Evolutionary conservation across 2,329 filamentous ascomycete species (phyloP).

Genomic region (Colletotrichum musae): DNA sequence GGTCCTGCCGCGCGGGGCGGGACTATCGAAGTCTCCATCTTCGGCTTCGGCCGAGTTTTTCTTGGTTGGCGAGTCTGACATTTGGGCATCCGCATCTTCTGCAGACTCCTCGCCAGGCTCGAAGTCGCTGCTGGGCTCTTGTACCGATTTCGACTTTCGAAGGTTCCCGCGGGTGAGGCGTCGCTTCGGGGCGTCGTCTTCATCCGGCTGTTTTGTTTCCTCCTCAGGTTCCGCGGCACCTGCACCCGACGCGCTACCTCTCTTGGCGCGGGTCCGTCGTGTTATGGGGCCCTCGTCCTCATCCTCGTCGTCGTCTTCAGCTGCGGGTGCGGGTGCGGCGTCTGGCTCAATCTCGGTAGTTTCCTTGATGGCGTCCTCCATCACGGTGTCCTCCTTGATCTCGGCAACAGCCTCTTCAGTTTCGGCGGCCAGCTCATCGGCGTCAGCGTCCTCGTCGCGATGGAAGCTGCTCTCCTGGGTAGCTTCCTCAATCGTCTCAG

Average conservation of each 20-base stretch:
- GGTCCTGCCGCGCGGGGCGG: slow-evolving; percentile 64
- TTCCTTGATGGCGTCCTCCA: slow-evolving; percentile 46
- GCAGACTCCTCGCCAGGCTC: slow-evolving; percentile 73
- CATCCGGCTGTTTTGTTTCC: slow-evolving; percentile 44
- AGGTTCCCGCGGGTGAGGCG: slow-evolving; percentile 63
- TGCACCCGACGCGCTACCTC: slow-evolving; percentile 49
- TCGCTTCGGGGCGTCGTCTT: slow-evolving; percentile 54
- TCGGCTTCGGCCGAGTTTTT: slow-evolving; percentile 55
- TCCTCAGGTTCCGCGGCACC: slow-evolving; percentile 48
- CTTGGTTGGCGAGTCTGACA: slow-evolving; percentile 53
- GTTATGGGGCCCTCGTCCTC: slow-evolving; percentile 65
- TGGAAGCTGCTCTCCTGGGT: slow-evolving; percentile 66
- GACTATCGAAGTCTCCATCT: slow-evolving; percentile 63
- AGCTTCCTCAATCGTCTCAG: slow-evolving; percentile 66
- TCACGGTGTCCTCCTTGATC: slow-evolving; percentile 28
- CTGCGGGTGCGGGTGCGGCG: slow-evolving; percentile 36
- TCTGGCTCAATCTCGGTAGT: slow-evolving; percentile 50
- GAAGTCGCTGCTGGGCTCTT: slow-evolving; percentile 73
- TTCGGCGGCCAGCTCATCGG: slow-evolving; percentile 56
- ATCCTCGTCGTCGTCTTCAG: slow-evolving; percentile 57
- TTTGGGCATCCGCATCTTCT: slow-evolving; percentile 57
- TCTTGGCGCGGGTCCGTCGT: slow-evolving; percentile 56
- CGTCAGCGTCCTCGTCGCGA: slow-evolving; percentile 51
- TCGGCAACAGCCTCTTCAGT: slow-evolving; percentile 47
- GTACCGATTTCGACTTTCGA: slow-evolving; percentile 62